Percentiles rank a stretch among this genome's conserved stretches.
These are phyloP conservation scores for Fusarium mundagurra DNA, from an alignment of 2,329 filamentous ascomycete species.

Conservation along the genomic window DNA sequence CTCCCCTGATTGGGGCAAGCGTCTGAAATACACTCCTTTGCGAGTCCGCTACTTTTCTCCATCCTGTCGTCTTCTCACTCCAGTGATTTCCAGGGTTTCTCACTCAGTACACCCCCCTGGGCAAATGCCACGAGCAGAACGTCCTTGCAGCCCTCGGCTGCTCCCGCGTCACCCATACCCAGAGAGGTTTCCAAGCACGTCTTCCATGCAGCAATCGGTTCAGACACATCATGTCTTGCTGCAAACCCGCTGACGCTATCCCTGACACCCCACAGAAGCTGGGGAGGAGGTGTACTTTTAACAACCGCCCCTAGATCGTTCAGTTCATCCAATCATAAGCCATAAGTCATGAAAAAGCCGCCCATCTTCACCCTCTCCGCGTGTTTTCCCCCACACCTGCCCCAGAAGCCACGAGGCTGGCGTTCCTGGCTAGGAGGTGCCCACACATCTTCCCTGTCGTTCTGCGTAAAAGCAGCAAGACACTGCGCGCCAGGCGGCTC, in stretches of 20 bases:
- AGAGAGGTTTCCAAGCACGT: conserved; percentile 25
- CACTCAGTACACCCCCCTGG: conserved; percentile 38
- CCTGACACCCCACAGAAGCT: conserved; percentile 39
- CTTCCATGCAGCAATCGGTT: conserved; percentile 36
- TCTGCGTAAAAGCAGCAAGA: conserved; percentile 54
- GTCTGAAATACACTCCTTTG: conserved; percentile 39
- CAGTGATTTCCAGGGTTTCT: conserved; percentile 32
- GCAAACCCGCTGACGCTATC: conserved; percentile 35
- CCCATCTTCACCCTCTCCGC: conserved; percentile 31
- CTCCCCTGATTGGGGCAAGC: conserved; percentile 49
- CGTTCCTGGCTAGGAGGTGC: conserved; percentile 39
- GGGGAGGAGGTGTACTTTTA: conserved; percentile 59
- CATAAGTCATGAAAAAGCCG: conserved; percentile 59
- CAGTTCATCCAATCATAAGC: conserved; percentile 63
- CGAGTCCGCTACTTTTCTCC: conserved; percentile 29
- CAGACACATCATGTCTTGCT: conserved; percentile 38
- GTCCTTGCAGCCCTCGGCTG: conserved; percentile 38
- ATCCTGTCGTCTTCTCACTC: conserved; percentile 24
- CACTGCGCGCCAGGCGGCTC: conserved; percentile 50
- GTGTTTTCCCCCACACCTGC: conserved; percentile 39
- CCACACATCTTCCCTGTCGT: conserved; percentile 40
- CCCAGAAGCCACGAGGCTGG: conserved; percentile 41
- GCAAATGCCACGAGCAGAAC: conserved; percentile 24
- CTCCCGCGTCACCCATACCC: conserved; percentile 40
- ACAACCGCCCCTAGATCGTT: conserved; percentile 47